Conservation (phyloP, 2,329 filamentous ascomycete species). For the Sarocladiaceae sp. region DNA sequence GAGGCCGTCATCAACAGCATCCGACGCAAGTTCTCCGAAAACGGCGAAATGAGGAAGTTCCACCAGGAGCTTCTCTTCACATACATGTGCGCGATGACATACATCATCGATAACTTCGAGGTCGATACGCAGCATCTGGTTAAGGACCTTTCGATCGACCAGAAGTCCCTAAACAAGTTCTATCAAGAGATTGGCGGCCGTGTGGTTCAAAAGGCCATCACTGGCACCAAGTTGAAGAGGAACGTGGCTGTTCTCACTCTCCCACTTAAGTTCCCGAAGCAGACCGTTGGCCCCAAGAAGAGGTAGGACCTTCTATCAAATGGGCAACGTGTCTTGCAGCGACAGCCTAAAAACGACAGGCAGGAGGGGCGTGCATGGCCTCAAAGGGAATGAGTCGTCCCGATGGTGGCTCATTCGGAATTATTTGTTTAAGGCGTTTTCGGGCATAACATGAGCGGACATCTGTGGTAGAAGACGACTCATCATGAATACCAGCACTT, state of each 20-base stretch:
- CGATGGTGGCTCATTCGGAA: too few species aligned
- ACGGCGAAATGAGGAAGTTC: constrained; percentile 63
- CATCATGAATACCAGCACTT: constrained; percentile 5
- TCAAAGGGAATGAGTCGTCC: too few species aligned
- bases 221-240: constrained; percentile 5
- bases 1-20: constrained; percentile 63
- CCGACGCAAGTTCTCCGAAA: constrained; percentile 64
- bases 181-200: constrained; percentile 73
- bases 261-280: constrained; percentile 79
- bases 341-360: neutral
- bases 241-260: constrained; percentile 53
- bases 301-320: constrained; percentile 12
- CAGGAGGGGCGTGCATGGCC: too few species aligned
- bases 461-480: neutral
- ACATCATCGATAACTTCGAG: constrained; percentile 69
- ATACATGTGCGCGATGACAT: constrained; percentile 66
- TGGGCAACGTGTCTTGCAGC: neutral
- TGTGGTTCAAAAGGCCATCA: constrained; percentile 47
- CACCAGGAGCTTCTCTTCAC: constrained; percentile 69
- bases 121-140: constrained; percentile 66
- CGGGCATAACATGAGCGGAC: constrained; percentile 5
- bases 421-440: too few species aligned
- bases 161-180: constrained; percentile 66
- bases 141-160: constrained; percentile 68
- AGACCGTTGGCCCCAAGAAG: constrained; percentile 20